phyloP scores from a whole-genome alignment of 305 asterid species.

The Fraxinus greggii region DNA sequence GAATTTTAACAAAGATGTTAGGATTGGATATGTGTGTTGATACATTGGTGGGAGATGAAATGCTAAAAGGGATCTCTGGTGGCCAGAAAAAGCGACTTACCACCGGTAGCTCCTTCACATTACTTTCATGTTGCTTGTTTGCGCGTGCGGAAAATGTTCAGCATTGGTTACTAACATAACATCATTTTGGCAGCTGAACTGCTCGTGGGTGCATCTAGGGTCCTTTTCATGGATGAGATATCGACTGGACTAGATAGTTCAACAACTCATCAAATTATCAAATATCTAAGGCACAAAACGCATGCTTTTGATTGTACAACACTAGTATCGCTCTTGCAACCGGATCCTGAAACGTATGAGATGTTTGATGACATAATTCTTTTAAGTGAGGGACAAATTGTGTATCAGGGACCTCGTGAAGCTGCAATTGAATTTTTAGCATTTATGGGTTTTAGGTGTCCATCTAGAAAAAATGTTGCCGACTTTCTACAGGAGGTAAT shows the following conservation, averaged over 20 bases:
- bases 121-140: constrained; percentile 26
- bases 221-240: constrained; percentile 73
- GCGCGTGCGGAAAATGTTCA: constrained; percentile 7
- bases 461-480: constrained; percentile 66
- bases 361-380: constrained; percentile 75
- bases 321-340: constrained; percentile 68
- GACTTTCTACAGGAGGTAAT: constrained; percentile 78
- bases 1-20: constrained; percentile 60
- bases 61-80: constrained; percentile 81
- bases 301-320: constrained; percentile 61
- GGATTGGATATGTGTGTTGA: constrained; percentile 80
- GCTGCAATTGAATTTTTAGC: constrained; percentile 49
- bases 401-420: constrained; percentile 74
- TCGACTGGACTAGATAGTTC: constrained; percentile 81
- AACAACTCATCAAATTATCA: constrained; percentile 66
- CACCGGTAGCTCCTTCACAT: constrained; percentile 45
- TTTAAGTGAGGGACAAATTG: constrained; percentile 64
- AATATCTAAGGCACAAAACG: constrained; percentile 56
- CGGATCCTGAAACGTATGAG: constrained; percentile 72
- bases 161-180: constrained; percentile 36
- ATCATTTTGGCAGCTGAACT: constrained; percentile 60
- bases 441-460: constrained; percentile 66
- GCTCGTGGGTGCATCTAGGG: constrained; percentile 77
- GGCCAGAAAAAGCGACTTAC: constrained; percentile 81
- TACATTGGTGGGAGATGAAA: constrained; percentile 82